Conservation (phyloP, 2,329 filamentous ascomycete genomes). For the Tetracladium maxilliforme region DNA sequence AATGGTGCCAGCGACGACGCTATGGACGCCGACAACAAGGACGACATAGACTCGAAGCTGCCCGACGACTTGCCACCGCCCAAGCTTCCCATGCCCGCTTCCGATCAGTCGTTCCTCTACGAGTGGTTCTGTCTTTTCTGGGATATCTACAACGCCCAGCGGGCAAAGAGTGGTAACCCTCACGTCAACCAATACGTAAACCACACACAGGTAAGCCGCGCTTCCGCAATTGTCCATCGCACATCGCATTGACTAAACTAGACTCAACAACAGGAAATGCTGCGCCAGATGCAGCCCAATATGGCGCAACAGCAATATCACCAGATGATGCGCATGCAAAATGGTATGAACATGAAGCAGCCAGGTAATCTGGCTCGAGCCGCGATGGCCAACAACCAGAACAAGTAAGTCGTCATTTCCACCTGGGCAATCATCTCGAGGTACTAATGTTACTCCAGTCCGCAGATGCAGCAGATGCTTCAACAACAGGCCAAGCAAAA, state of each 20-base stretch:
- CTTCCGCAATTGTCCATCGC: too few species aligned
- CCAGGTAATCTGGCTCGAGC: slow-evolving; percentile 54
- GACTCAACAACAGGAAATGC: slow-evolving; percentile 62
- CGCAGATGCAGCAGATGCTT: slow-evolving; percentile 57
- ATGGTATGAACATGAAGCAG: slow-evolving; percentile 42
- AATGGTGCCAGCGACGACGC: slow-evolving; percentile 60
- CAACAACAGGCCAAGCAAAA: slow-evolving; percentile 60
- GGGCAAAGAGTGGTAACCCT: slow-evolving; percentile 43
- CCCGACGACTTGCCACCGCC: slow-evolving; percentile 70
- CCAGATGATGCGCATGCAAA: slow-evolving; percentile 59
- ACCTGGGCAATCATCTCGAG: not conserved
- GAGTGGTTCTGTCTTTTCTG: slow-evolving; percentile 98
- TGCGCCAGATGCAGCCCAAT: slow-evolving; percentile 56
- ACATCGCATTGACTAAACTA: too few species aligned
- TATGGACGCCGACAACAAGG: slow-evolving; percentile 75
- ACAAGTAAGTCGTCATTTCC: slow-evolving; percentile 37
- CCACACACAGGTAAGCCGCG: slow-evolving; percentile 60
- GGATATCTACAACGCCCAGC: slow-evolving; percentile 83
- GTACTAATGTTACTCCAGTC: not conserved
- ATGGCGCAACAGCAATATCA: slow-evolving; percentile 43
- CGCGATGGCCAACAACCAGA: slow-evolving; percentile 66
- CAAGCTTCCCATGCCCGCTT: slow-evolving; percentile 46
- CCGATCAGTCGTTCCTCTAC: slow-evolving; percentile 73
- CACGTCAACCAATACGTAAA: slow-evolving; percentile 62
- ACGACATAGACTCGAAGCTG: slow-evolving; percentile 58